Percentiles rank a stretch among this genome's conserved stretches.
These are phyloP conservation scores for Rhododendron ovatum DNA, from an alignment of 148 eudicot species.

Conservation along the genomic window DNA sequence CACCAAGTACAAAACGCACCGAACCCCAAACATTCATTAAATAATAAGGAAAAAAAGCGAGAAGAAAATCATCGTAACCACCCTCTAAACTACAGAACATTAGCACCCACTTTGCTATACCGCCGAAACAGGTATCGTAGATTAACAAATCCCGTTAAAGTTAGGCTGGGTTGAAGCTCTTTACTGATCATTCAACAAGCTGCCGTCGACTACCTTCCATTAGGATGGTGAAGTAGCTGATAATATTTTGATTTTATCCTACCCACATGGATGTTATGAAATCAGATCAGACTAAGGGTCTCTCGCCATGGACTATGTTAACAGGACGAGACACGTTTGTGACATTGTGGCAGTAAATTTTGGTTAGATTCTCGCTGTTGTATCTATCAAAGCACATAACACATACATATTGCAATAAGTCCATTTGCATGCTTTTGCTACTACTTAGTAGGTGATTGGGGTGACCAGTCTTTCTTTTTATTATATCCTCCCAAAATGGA, in stretches of 20 bases:
- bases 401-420: no score
- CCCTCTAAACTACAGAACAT: neutral
- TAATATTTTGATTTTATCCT: neutral
- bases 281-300: neutral
- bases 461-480: neutral
- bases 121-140: neutral
- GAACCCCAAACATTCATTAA: neutral
- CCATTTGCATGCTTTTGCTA: neutral
- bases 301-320: neutral
- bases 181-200: neutral
- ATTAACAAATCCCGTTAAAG: neutral
- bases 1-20: neutral
- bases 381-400: neutral
- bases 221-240: neutral
- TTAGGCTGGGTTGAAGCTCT: neutral
- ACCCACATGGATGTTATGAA: neutral
- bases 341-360: neutral
- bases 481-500: neutral
- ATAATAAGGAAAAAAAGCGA: neutral
- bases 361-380: neutral
- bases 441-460: neutral
- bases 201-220: neutral
- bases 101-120: neutral
- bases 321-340: neutral
- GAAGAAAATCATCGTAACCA: neutral